A percentile compares a stretch with the other conserved stretches of the same genome.
phyloP scores from a whole-genome alignment of 495 filamentous ascomycete species.

The Penicillium fimorum region DNA sequence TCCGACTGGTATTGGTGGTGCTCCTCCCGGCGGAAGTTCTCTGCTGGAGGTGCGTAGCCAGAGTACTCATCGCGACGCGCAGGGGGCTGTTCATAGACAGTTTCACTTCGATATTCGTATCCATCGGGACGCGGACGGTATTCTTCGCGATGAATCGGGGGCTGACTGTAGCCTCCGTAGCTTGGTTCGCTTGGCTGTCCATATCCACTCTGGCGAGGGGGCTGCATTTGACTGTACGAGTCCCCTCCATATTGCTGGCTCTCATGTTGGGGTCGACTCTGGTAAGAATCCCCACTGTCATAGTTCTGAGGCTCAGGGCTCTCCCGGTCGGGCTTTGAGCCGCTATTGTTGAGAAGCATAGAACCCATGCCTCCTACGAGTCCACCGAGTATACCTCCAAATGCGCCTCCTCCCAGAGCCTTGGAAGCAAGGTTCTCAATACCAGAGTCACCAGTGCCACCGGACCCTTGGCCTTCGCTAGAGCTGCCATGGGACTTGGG shows the following conservation, averaged over 20 bases:
- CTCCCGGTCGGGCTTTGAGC: slow-evolving; percentile 27
- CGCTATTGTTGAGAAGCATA: slow-evolving; percentile 38
- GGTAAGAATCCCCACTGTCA: slow-evolving; percentile 28
- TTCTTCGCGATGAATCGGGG: slow-evolving; percentile 13
- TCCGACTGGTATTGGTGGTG: slow-evolving; percentile 34
- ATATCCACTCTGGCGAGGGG: slow-evolving; percentile 7
- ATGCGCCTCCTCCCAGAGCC: slow-evolving; percentile 46
- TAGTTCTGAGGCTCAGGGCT: slow-evolving; percentile 35
- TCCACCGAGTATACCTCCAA: slow-evolving; percentile 53
- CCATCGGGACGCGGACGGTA: slow-evolving; percentile 6
- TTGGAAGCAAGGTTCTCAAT: slow-evolving; percentile 44
- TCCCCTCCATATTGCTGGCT: slow-evolving; percentile 40
- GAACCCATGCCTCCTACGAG: slow-evolving; percentile 49
- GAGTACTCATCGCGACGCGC: slow-evolving; percentile 11
- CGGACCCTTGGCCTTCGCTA: slow-evolving; percentile 22
- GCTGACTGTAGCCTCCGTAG: slow-evolving; percentile 7
- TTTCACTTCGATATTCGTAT: slow-evolving; percentile 19
- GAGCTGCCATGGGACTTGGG: slow-evolving; percentile 40
- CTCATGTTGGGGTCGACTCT: slow-evolving; percentile 29
- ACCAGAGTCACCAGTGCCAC: slow-evolving; percentile 25
- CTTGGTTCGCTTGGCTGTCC: slow-evolving; percentile 13
- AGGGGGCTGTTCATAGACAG: slow-evolving; percentile 7
- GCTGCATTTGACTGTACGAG: slow-evolving; percentile 15
- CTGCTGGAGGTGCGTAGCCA: slow-evolving; percentile 11
- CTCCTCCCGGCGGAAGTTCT: slow-evolving; percentile 24